Base-by-base conservation (phyloP, 2,329 filamentous ascomycete genomes). In the Cladophialophora psammophila region DNA sequence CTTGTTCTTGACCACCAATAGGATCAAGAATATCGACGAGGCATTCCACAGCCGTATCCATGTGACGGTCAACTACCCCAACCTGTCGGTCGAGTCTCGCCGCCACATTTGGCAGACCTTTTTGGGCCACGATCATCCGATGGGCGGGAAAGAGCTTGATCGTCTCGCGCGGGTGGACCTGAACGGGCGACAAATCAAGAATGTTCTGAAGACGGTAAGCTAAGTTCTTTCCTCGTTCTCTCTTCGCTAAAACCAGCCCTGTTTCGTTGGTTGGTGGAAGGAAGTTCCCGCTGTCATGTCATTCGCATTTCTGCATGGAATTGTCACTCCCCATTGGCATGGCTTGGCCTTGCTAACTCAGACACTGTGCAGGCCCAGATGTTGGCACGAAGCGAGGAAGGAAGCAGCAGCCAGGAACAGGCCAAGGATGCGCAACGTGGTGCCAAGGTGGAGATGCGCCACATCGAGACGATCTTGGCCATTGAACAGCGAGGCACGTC, bases 11-110 rank as follows among this genome's bases (percentile, higher is more conserved):
- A 77, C 74, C 1, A 76, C 75, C 32, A 77, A 77, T 62, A 71
- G 75, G 32, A 71, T 77, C 53, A 71, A 71, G 32, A 74, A 70
- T 45, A 74, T 59, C 45, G 62, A 64, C 55, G 72, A 72, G 38
- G 79, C 79, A 6, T 78, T 80, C 69, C 73, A 77, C 52, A 76
- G 75, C 15, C 75, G 79, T 12, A 77, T 80, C 34, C 76, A 78
- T 74, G 76, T 85, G 65, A 79, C 78, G 1, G 78, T 85, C 50
- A 78, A 82, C 71, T 85, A 85, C 66, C 79, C 80, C 5, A 71
- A 77, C 42, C 78, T 85, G 35, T 58, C 65, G 32, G 55, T 50
- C 18, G 61, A 66, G 9, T 68, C 69, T 7, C 65, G 67, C 7
- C 62, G 60, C 26, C 65, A 70, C 31, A 66, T 72, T 18, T 72